These are phyloP conservation scores for Aspergillus nomiae DNA, from an alignment of 2,329 filamentous ascomycete genomes.

Conservation along the genomic window DNA sequence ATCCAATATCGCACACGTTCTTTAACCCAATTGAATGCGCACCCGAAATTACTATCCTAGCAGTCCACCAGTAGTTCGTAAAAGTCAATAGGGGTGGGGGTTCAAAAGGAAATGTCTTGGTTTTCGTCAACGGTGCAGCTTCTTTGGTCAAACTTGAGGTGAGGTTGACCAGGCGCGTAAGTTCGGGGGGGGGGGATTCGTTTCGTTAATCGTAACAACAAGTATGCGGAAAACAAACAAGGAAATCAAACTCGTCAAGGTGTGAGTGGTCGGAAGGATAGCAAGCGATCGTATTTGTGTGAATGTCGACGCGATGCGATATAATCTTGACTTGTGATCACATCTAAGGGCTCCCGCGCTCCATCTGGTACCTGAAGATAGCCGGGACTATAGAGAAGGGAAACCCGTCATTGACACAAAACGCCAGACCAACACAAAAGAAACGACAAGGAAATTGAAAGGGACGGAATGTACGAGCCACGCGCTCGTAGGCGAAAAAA, in stretches of 20 bases:
- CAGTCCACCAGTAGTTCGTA: not conserved
- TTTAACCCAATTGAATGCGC: constrained; percentile 11
- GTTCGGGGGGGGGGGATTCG: constrained; percentile 1
- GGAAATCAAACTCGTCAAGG: constrained; percentile 23
- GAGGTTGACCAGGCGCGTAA: constrained; percentile 15
- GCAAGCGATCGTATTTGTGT: constrained; percentile 24
- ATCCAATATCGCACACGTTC: constrained; percentile 4
- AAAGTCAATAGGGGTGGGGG: not conserved
- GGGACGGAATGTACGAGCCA: constrained; percentile 23
- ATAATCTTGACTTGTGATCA: constrained; percentile 18
- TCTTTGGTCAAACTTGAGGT: constrained; percentile 5
- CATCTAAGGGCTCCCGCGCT: constrained; percentile 22
- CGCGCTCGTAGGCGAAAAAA: constrained; percentile 20
- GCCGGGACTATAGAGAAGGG: constrained; percentile 14
- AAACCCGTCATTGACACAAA: constrained; percentile 24
- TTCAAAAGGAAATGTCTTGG: not conserved
- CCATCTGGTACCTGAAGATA: constrained; percentile 16
- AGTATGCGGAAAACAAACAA: constrained; percentile 19
- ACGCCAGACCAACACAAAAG: constrained; percentile 32
- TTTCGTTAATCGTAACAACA: constrained; percentile 28
- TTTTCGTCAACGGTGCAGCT: constrained; percentile 15
- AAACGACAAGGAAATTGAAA: constrained; percentile 22
- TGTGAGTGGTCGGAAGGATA: constrained; percentile 24
- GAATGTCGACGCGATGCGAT: constrained; percentile 22
- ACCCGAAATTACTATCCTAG: not conserved